Conservation (phyloP, 169 alveolate genomes). For the Plasmodium knowlesi region DNA sequence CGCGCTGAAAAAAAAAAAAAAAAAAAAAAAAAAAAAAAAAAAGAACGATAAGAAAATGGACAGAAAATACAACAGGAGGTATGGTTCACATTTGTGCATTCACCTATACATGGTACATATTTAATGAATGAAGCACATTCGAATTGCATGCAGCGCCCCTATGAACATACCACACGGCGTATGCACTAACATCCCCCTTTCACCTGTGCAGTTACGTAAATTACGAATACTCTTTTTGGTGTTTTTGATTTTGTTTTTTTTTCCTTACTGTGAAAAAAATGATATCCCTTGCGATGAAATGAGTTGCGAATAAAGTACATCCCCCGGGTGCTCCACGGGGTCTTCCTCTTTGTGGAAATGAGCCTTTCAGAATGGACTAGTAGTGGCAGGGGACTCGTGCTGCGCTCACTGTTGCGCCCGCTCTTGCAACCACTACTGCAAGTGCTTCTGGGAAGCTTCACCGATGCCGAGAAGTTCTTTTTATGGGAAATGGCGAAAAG, state of each 20-base stretch:
- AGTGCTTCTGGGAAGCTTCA: neutral
- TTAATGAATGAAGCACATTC: neutral
- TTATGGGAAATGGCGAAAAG: conserved; percentile 23
- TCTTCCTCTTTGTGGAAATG: neutral
- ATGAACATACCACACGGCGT: neutral
- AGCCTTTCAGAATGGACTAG: neutral
- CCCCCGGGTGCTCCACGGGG: neutral
- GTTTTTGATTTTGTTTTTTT: neutral
- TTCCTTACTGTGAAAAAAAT: conserved; percentile 19
- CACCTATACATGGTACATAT: neutral
- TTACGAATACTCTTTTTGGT: neutral
- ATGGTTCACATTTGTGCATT: neutral
- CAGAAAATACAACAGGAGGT: neutral
- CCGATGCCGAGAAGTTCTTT: conserved; percentile 1
- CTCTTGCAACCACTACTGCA: neutral
- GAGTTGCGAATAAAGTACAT: conserved; percentile 42
- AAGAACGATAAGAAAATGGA: neutral
- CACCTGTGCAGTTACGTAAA: neutral
- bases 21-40: no score
- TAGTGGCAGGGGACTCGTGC: neutral
- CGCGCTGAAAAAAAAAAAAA: neutral
- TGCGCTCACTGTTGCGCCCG: neutral
- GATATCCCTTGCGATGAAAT: neutral
- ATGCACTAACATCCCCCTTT: neutral
- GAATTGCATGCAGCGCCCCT: neutral